Evolutionary conservation across 805 yeast species (phyloP).

Genomic region (Sporopachydermia lactativora): DNA sequence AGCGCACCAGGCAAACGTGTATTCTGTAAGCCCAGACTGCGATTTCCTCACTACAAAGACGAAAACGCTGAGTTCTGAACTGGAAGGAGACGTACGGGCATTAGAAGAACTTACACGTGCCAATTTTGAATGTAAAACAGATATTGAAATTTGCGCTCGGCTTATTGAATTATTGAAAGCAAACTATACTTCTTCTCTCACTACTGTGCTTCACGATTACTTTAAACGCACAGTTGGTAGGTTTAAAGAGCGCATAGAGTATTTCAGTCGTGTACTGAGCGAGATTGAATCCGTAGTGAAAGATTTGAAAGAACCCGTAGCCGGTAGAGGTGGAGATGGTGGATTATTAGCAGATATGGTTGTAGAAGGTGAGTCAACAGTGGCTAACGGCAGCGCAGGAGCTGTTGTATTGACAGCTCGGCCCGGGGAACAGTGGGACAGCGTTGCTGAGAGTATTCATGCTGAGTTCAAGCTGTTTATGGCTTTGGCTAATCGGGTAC

Average conservation of each 20-base stretch:
- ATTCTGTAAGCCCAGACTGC: slow-evolving; percentile 1
- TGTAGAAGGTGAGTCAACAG: slow-evolving; percentile 20
- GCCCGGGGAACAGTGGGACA: slow-evolving; percentile 10
- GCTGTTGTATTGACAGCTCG: slow-evolving; percentile 8
- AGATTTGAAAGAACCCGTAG: slow-evolving; percentile 21
- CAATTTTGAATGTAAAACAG: background rate
- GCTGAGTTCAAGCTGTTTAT: slow-evolving; percentile 55
- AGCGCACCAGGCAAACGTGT: background rate
- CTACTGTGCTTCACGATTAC: background rate
- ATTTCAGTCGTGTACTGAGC: slow-evolving; percentile 30
- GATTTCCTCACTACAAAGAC: background rate
- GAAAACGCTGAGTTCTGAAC: background rate
- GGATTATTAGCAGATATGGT: slow-evolving; percentile 23
- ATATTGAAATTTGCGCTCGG: background rate
- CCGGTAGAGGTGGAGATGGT: slow-evolving; percentile 10
- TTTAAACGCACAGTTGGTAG: slow-evolving; percentile 17
- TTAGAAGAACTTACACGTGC: background rate
- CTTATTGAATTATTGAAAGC: background rate
- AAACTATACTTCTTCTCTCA: background rate
- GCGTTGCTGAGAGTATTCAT: slow-evolving; percentile 31
- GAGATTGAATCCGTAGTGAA: slow-evolving; percentile 38
- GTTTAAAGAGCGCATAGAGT: slow-evolving; percentile 31
- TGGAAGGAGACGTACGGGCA: background rate
- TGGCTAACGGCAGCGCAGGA: slow-evolving; percentile 14
- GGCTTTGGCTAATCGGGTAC: slow-evolving; percentile 59